phyloP scores from a whole-genome alignment of 2,329 filamentous ascomycete genomes.

The Phoma herbarum region DNA sequence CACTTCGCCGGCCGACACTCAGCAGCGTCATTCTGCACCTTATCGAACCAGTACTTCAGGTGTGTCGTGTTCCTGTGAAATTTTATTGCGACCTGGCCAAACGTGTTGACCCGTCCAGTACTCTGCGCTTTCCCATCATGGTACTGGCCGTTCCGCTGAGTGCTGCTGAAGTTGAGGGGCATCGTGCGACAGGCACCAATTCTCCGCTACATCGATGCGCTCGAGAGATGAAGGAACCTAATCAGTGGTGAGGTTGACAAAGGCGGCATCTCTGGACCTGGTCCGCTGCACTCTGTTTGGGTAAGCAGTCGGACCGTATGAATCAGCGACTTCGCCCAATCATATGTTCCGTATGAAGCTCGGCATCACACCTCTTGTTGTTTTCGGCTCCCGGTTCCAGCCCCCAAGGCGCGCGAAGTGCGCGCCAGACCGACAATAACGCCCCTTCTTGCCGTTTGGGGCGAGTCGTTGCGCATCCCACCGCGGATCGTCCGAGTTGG shows the following conservation, averaged over 20 bases:
- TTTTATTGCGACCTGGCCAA: constrained; percentile 29
- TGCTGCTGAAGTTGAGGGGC: constrained; percentile 20
- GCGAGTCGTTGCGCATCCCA: constrained; percentile 1
- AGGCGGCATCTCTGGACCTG: neutral
- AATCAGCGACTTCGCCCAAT: constrained; percentile 11
- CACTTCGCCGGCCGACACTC: constrained; percentile 2
- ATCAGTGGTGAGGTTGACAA: neutral
- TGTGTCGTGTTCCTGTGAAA: constrained; percentile 30
- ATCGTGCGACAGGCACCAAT: constrained; percentile 10
- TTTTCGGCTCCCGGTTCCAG: constrained; percentile 8
- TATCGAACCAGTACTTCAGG: constrained; percentile 31
- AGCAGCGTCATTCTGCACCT: constrained; percentile 21
- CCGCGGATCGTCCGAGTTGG: constrained; percentile 7
- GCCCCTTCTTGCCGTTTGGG: neutral
- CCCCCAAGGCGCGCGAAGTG: neutral
- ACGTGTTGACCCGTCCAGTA: constrained; percentile 23
- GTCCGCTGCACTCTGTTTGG: constrained; percentile 9
- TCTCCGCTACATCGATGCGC: neutral
- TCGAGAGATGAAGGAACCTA: neutral
- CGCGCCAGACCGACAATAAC: constrained; percentile 1
- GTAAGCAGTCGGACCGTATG: constrained; percentile 15
- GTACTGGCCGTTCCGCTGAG: constrained; percentile 16
- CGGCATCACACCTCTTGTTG: constrained; percentile 6
- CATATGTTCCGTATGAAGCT: constrained; percentile 4
- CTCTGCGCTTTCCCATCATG: constrained; percentile 24